Conservation (phyloP, 1,284 basidiomycete species). For the Fistulina hepatica region DNA sequence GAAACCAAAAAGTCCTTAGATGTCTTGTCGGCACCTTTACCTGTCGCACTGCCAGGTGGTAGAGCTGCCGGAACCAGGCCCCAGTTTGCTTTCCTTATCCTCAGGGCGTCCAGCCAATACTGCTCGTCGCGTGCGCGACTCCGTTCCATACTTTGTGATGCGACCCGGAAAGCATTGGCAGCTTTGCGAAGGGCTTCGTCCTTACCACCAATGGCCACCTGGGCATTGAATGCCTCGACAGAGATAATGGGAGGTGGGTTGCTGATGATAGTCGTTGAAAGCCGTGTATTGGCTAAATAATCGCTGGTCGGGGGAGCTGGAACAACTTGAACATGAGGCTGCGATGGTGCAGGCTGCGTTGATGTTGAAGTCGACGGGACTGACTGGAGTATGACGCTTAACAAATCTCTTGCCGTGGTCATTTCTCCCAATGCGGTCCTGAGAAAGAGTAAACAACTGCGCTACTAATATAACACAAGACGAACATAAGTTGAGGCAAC, state of each 20-base stretch:
- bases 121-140: constrained; percentile 48
- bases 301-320: constrained; percentile 17
- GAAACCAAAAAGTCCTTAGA: constrained; percentile 70
- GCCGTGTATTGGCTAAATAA: constrained; percentile 32
- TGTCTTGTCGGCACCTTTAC: constrained; percentile 65
- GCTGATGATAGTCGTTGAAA: constrained; percentile 46
- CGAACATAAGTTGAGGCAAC: constrained; percentile 58
- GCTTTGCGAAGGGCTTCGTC: constrained; percentile 67
- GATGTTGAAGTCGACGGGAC: constrained; percentile 17
- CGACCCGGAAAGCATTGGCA: constrained; percentile 53
- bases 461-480: constrained; percentile 7
- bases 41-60: constrained; percentile 52
- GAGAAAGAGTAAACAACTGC: constrained; percentile 1
- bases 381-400: constrained; percentile 45
- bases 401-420: constrained; percentile 58
- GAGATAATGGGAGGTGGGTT: constrained; percentile 55
- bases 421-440: constrained; percentile 71
- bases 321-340: too few species aligned
- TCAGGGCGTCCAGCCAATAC: constrained; percentile 72
- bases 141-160: constrained; percentile 57
- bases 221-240: constrained; percentile 63
- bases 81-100: constrained; percentile 65
- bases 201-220: constrained; percentile 63
- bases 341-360: too few species aligned
- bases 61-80: constrained; percentile 64